These are phyloP conservation scores for Cladosporium sp. DNA, from an alignment of 2,329 filamentous ascomycete species.

Conservation along the genomic window DNA sequence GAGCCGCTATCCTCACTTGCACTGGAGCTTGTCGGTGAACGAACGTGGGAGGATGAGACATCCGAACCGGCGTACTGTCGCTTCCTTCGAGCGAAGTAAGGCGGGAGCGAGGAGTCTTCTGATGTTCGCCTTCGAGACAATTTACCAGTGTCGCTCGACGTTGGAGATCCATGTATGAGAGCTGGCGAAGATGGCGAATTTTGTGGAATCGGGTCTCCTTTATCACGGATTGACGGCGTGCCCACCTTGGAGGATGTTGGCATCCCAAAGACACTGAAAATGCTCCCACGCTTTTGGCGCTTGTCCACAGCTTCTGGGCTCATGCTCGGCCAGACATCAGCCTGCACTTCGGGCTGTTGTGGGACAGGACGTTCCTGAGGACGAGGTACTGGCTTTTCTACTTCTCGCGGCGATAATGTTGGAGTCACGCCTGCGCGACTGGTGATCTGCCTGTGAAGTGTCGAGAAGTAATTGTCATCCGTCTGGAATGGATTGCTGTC, in stretches of 20 bases:
- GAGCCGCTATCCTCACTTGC: not conserved
- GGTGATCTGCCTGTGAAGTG: conserved; percentile 3
- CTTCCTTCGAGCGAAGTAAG: not conserved
- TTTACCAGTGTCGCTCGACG: not conserved
- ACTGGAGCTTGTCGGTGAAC: not conserved
- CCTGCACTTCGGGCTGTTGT: not conserved
- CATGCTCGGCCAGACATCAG: not conserved
- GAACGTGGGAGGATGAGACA: not conserved
- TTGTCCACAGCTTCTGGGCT: conserved; percentile 3
- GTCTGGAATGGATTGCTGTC: conserved; percentile 8
- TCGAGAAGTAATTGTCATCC: conserved; percentile 12
- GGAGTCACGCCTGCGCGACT: conserved; percentile 6
- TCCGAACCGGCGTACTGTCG: not conserved
- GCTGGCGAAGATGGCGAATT: not conserved
- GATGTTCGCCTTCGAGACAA: not conserved
- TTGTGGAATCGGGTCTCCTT: not conserved
- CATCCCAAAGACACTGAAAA: conserved; percentile 19
- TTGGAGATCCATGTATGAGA: not conserved
- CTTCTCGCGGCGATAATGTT: conserved; percentile 3
- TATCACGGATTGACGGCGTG: not conserved
- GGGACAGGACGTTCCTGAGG: not conserved
- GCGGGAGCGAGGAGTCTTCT: not conserved
- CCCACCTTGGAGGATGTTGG: not conserved
- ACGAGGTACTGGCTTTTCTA: not conserved
- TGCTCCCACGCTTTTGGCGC: conserved; percentile 17